phyloP scores from a whole-genome alignment of 345 rosid species.

The Citrus australasica region DNA sequence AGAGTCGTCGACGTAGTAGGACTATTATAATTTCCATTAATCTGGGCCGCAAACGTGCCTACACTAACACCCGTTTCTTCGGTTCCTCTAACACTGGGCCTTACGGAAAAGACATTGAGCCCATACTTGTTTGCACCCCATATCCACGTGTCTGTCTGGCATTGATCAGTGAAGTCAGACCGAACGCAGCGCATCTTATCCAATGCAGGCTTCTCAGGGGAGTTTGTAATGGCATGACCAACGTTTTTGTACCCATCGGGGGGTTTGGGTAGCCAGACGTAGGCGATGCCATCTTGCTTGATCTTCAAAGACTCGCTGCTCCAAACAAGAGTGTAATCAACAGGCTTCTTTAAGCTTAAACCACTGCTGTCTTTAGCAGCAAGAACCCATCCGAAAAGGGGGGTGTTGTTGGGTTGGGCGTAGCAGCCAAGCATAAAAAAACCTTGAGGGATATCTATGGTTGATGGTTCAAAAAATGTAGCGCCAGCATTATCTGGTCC shows the following conservation, averaged over 20 bases:
- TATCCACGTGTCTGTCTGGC: slow-evolving; percentile 41
- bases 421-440: slow-evolving; percentile 60
- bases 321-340: slow-evolving; percentile 76
- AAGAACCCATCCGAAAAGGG: slow-evolving; percentile 61
- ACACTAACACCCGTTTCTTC: slow-evolving; percentile 52
- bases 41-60: slow-evolving; percentile 58
- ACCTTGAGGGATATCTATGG: slow-evolving; percentile 30
- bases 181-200: slow-evolving; percentile 66
- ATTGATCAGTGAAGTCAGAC: slow-evolving; percentile 61
- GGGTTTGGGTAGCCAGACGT: slow-evolving; percentile 70
- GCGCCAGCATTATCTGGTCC: slow-evolving; percentile 73
- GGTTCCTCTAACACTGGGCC: slow-evolving; percentile 49
- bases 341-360: slow-evolving; percentile 37
- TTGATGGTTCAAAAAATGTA: slow-evolving; percentile 61
- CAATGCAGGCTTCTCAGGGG: slow-evolving; percentile 58
- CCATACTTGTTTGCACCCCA: slow-evolving; percentile 50
- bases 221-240: slow-evolving; percentile 60
- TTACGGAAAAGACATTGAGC: slow-evolving; percentile 36
- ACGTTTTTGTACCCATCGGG: slow-evolving; percentile 66
- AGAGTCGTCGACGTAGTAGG: slow-evolving; percentile 14
- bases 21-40: neutral
- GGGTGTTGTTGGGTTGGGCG: slow-evolving; percentile 57
- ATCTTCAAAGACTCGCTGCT: slow-evolving; percentile 57
- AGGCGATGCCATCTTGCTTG: slow-evolving; percentile 61
- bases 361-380: slow-evolving; percentile 42